Percentiles rank a stretch among this genome's conserved stretches.
These are phyloP conservation scores for Meyerozyma sp. DNA, from an alignment of 1,139 yeast species.

Conservation along the genomic window DNA sequence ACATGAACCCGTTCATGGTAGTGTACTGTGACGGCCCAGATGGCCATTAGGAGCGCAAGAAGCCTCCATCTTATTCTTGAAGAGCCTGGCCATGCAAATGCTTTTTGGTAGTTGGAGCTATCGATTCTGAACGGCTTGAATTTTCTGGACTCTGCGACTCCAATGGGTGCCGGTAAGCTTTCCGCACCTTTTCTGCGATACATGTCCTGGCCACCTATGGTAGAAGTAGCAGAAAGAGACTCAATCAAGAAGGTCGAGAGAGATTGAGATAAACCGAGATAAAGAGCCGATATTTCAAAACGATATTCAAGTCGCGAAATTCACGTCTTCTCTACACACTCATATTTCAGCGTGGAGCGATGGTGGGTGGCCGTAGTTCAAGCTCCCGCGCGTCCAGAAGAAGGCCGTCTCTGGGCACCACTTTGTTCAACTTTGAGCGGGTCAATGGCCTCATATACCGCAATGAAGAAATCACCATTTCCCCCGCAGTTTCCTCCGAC, in stretches of 20 bases:
- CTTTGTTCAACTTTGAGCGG: slow-evolving; percentile 28
- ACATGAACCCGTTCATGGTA: slow-evolving; percentile 62
- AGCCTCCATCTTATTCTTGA: slow-evolving; percentile 4
- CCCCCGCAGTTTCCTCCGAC: background rate
- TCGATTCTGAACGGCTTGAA: background rate
- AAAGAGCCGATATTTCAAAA: background rate
- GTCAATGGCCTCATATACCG: slow-evolving; percentile 21
- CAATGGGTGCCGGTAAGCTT: slow-evolving; percentile 5
- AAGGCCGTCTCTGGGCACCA: slow-evolving; percentile 1
- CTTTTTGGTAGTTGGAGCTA: background rate
- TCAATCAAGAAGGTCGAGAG: too few species aligned
- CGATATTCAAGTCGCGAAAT: background rate
- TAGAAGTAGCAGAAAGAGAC: background rate
- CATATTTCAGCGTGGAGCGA: background rate
- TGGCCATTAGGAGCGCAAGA: slow-evolving; percentile 14
- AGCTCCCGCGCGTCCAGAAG: background rate
- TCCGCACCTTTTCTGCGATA: slow-evolving; percentile 5
- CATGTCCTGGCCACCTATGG: background rate
- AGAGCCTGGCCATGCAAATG: background rate
- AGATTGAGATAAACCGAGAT: too few species aligned
- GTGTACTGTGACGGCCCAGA: slow-evolving; percentile 34
- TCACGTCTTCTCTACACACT: background rate
- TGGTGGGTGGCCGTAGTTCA: background rate
- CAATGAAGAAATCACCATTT: slow-evolving; percentile 9
- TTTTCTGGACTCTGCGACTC: background rate